These are phyloP conservation scores for Naganishia friedmannii DNA, from an alignment of 768 basidiomycete genomes.

Conservation along the genomic window DNA sequence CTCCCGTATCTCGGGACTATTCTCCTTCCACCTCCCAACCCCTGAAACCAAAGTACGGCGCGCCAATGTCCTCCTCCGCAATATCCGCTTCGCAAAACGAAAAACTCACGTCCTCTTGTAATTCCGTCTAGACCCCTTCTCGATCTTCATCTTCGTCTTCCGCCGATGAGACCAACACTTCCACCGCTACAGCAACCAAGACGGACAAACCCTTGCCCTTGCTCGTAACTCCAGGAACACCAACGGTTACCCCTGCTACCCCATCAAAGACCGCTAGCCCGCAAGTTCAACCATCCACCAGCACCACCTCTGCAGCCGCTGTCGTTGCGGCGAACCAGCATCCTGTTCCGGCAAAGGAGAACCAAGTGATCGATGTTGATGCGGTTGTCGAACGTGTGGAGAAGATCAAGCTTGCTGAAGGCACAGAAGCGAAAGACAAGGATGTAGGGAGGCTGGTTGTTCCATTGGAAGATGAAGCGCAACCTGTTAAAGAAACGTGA, in stretches of 20 bases:
- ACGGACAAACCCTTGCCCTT: neutral
- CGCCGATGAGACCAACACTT: neutral
- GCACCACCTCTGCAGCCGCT: neutral
- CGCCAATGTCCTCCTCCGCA: neutral
- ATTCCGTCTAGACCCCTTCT: neutral
- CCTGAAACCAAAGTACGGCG: constrained; percentile 23
- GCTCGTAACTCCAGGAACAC: neutral
- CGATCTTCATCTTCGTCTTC: constrained; percentile 11
- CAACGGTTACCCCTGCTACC: constrained; percentile 17
- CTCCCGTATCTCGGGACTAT: constrained; percentile 24
- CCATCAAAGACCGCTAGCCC: constrained; percentile 6
- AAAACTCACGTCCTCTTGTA: neutral
- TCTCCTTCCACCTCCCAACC: constrained; percentile 4
- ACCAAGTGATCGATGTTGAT: neutral
- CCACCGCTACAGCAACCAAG: neutral
- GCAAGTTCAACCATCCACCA: neutral
- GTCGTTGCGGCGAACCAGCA: neutral
- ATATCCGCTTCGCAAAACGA: no score
- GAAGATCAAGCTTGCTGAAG: neutral
- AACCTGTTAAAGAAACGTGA: constrained; percentile 7
- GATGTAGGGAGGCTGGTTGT: constrained; percentile 8
- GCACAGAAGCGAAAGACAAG: neutral
- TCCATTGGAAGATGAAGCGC: neutral
- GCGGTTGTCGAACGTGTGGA: constrained; percentile 6
- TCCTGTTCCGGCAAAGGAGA: neutral